Evolutionary conservation across 768 basidiomycete species (phyloP), one percentile per base, ranked within the genome.

Genomic region (Sutorius australiensis): DNA sequence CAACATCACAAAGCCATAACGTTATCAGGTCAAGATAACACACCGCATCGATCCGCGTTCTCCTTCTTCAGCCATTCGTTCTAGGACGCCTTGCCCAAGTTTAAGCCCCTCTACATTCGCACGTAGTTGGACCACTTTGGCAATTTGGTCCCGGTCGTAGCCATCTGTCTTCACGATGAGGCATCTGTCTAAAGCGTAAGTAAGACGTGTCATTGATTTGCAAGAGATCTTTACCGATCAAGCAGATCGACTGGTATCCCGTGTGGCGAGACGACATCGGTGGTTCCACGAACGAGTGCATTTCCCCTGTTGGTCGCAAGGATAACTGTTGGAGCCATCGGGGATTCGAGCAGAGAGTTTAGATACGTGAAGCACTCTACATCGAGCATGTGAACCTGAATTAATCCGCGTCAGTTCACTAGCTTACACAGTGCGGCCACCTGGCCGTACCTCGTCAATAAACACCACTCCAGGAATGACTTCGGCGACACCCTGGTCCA

Each of bases 331-430:
- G 97, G 97, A 3, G 97, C 94, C 86, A 99, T 92, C 3, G 91
- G 85, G 0, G 93, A 94, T 71, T 98, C 97, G 42, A 99, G 80
- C 9, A 98, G 81, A 11, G 93, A 87, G 70, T 98, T 98, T 34
- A 99, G 81, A 73, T 95, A 99, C 5, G 97, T 98, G 76, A 98
- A 99, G 70, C 95, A 98, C 70, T 99, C 97, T 63, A 98, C 95
- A 69, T 99, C 97, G 55, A 99, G 84, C 95, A 98, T 98, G 74
- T 99, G 97, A 21, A 98, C 95, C 94, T 97, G 63, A 16, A 33
- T 2, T 13, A 16, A 8, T 24, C n/a, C 21, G 6, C 13, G 10
- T 68, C n/a, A 63, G 32, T 38, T 37, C 38, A 5, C 13, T 8
- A 38, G 10, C 11, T 16, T 30, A 47, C 34, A 10, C 19, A 43